phyloP scores from a whole-genome alignment of 78 protist genomes.

The Dictyostelium brefeldianum region DNA sequence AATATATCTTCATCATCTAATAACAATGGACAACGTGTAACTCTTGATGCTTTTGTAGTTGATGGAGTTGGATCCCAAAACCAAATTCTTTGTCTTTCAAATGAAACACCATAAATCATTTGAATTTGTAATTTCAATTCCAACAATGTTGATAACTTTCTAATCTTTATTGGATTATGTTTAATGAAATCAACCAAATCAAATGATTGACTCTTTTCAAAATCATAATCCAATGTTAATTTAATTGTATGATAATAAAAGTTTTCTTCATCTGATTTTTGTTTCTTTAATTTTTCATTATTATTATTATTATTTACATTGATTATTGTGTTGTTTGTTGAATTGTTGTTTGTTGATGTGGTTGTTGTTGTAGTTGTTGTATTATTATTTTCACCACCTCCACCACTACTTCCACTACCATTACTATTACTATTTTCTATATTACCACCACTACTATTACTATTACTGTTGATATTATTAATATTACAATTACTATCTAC shows the following conservation, averaged over 20 bases:
- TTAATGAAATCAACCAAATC: conserved; percentile 55
- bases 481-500: not conserved
- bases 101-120: conserved; percentile 73
- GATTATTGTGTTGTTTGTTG: too few species aligned
- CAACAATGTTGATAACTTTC: conserved; percentile 59
- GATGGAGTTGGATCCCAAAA: conserved; percentile 35
- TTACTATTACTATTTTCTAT: not conserved
- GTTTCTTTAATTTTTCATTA: conserved; percentile 53
- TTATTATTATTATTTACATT: not conserved
- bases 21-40: conserved; percentile 60
- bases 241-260: conserved; percentile 74
- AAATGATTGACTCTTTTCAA: conserved; percentile 50
- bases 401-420: not conserved
- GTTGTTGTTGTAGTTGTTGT: too few species aligned
- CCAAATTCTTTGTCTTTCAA: conserved; percentile 82
- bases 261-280: conserved; percentile 64
- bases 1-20: conserved; percentile 79
- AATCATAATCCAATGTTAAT: conserved; percentile 73
- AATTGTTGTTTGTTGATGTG: not conserved
- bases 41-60: conserved; percentile 40
- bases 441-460: not conserved
- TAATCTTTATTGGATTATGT: conserved; percentile 60
- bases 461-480: not conserved
- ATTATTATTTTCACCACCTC: too few species aligned
- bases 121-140: conserved; percentile 73